Percentiles rank a stretch among this genome's conserved stretches.
Evolutionary conservation across 1,284 basidiomycete genomes (phyloP).

Genomic region (Trichosporon sp.): DNA sequence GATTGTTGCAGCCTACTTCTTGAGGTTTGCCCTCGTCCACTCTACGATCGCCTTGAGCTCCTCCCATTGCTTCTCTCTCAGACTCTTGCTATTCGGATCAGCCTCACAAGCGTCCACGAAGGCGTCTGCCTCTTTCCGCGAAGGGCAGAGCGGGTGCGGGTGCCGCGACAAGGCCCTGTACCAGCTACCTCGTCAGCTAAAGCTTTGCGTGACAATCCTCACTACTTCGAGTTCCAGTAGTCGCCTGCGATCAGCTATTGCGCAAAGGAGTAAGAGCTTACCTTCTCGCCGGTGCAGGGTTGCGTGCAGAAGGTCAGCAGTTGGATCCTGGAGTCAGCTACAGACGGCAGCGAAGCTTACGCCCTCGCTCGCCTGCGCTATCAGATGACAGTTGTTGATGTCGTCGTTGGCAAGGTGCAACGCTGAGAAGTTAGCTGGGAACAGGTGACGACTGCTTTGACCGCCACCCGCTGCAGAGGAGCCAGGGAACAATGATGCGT

Average conservation of each 20-base stretch:
- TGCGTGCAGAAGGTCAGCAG: conserved; percentile 43
- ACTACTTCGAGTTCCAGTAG: conserved; percentile 49
- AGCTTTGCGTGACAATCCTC: neutral
- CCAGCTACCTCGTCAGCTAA: conserved; percentile 30
- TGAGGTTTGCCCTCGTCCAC: conserved; percentile 36
- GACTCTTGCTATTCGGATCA: conserved; percentile 12
- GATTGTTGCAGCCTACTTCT: no score
- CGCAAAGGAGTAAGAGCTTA: conserved; percentile 10
- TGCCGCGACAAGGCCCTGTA: conserved; percentile 23
- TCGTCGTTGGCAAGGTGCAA: conserved; percentile 48
- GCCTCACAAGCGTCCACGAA: conserved; percentile 44
- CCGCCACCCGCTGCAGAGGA: neutral
- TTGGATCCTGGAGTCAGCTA: conserved; percentile 27
- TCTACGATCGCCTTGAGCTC: conserved; percentile 38
- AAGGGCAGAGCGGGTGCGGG: conserved; percentile 32
- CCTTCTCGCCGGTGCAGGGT: conserved; percentile 45
- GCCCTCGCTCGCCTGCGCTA: conserved; percentile 40
- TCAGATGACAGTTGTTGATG: conserved; percentile 39
- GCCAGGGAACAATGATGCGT: neutral
- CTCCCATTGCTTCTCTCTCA: conserved; percentile 39
- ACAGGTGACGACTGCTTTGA: no score
- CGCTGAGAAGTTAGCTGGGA: conserved; percentile 18
- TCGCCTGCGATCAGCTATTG: conserved; percentile 27
- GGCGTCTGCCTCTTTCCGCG: conserved; percentile 23
- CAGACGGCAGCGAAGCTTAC: conserved; percentile 14